Evolutionary conservation across 2,329 filamentous ascomycete genomes (phyloP), one percentile per base, ranked within the genome.

Genomic region (Hymenoscyphus scutula): DNA sequence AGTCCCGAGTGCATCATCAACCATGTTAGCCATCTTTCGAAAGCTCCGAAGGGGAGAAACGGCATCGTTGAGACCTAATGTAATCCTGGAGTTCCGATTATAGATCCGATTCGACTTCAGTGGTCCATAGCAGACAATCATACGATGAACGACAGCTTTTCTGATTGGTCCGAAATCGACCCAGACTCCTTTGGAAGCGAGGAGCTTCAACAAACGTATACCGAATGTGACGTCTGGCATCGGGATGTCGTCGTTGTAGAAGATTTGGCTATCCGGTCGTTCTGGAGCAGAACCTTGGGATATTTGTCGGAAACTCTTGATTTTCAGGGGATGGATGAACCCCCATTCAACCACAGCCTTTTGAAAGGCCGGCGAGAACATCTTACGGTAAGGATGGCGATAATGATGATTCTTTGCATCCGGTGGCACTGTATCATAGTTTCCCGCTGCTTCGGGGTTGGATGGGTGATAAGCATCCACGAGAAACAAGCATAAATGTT

Each of bases 401-500:
- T 60, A 61, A 60, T 74, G 67, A 17, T 23, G n/a, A 11, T 19
- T 11, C 41, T 48, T 23, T 17, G 41, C 19, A 23, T 23, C 41
- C 3, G 61, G 63, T 27, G 67, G 61, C 10, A 67, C 45, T 19
- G 71, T 45, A 19, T 68, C 48, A 38, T 53, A 55, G 23, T 65
- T 64, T 15, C 58, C 62, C 56, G 19, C n/a, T 23, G 41, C 3
- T 3, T 23, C n/a, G 4, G n/a, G 41, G 19, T 48, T 48, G 41
- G 41, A 23, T 11, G 41, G 41, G 41, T 48, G n/a, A 48, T 48
- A 48, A 23, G 41, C 75, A 10, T 70, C 70, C 6, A 78, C 76
- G 3, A 89, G 77, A 56, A 68, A 71, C 5, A 82, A 79, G 83
- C 53, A 82, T 67, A 87, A 75, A 25, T 78, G 77, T 62, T 78